Evolutionary conservation across 1,284 basidiomycete species (phyloP).

Genomic region (Apiotrichum montevideense): DNA sequence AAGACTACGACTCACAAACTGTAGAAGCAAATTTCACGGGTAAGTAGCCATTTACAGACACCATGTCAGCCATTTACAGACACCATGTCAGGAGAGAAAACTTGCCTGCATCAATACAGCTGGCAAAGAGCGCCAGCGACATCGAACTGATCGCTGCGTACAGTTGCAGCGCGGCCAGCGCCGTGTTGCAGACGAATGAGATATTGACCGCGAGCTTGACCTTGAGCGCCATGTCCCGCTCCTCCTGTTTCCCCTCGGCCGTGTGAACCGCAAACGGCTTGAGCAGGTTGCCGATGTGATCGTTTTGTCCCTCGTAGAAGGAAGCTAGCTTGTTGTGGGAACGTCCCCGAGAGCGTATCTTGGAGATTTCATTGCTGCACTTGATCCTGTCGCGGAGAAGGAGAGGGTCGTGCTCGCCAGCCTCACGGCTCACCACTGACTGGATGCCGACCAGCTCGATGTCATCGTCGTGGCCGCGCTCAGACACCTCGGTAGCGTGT

Average conservation of each 20-base stretch:
- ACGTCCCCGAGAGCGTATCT: constrained; percentile 18
- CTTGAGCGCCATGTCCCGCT: constrained; percentile 48
- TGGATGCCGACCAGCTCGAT: constrained; percentile 34
- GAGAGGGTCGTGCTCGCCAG: constrained; percentile 47
- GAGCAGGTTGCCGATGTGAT: constrained; percentile 73
- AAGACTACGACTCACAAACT: constrained; percentile 22
- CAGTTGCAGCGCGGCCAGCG: constrained; percentile 53
- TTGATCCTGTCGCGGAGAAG: constrained; percentile 45
- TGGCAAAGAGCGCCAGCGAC: constrained; percentile 83
- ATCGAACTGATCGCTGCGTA: constrained; percentile 76
- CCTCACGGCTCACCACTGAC: constrained; percentile 33
- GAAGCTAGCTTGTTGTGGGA: constrained; percentile 41
- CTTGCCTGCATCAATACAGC: constrained; percentile 68
- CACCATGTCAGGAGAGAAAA: constrained; percentile 58
- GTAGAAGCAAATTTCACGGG: neutral
- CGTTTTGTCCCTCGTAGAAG: constrained; percentile 79
- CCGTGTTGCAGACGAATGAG: constrained; percentile 70
- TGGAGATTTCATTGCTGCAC: constrained; percentile 40
- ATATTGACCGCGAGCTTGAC: constrained; percentile 83
- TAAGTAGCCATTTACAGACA: constrained; percentile 55
- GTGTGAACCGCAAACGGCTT: constrained; percentile 73
- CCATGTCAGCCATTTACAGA: constrained; percentile 67
- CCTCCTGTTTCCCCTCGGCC: constrained; percentile 32
- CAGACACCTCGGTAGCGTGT: constrained; percentile 2
- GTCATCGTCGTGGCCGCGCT: constrained; percentile 40